Percentiles rank a stretch among this genome's conserved stretches.
These are phyloP conservation scores for Colletotrichum paranaense DNA, from an alignment of 2,329 filamentous ascomycete species.

Conservation along the genomic window DNA sequence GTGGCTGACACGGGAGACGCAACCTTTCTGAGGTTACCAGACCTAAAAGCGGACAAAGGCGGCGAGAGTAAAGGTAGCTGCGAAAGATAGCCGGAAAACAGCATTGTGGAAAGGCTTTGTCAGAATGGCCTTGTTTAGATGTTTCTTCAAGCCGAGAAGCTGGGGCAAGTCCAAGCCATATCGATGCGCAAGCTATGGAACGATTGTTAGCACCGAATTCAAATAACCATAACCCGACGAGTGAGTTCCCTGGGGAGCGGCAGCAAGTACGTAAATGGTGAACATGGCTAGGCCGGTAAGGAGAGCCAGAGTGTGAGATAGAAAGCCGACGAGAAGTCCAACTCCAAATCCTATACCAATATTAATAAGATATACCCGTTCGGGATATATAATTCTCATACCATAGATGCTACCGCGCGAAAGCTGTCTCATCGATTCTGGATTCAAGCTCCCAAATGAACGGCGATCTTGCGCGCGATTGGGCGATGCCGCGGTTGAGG, in stretches of 20 bases:
- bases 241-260: not conserved
- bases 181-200: conserved; percentile 44
- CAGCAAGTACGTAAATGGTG: conserved; percentile 66
- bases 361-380: not conserved
- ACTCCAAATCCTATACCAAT: conserved; percentile 65
- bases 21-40: conserved; percentile 56
- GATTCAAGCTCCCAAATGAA: conserved; percentile 9
- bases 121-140: conserved; percentile 40
- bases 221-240: not conserved
- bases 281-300: conserved; percentile 74
- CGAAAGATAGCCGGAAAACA: conserved; percentile 63
- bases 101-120: conserved; percentile 24
- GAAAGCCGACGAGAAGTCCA: conserved; percentile 74
- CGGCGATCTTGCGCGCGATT: not conserved
- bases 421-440: conserved; percentile 28
- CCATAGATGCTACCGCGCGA: conserved; percentile 32
- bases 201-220: not conserved
- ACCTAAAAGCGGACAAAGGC: conserved; percentile 58
- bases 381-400: not conserved
- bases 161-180: conserved; percentile 47
- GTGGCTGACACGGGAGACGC: conserved; percentile 92
- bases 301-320: conserved; percentile 77
- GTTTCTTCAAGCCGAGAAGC: conserved; percentile 45
- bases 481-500: not conserved
- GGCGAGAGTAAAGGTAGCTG: conserved; percentile 78